Evolutionary conservation across 805 yeast species (phyloP).

Genomic region (Yamadazyma kitorensis): DNA sequence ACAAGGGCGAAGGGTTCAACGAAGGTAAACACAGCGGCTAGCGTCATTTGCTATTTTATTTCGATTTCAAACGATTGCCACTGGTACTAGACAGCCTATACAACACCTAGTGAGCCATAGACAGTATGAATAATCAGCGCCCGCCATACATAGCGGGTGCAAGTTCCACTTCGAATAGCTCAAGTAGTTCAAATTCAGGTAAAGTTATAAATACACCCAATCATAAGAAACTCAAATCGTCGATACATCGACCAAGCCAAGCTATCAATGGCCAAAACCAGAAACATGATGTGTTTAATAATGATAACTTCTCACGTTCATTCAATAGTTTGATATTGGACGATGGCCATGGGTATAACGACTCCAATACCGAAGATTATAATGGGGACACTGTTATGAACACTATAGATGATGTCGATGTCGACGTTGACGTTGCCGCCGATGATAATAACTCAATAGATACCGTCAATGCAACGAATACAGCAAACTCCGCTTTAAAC

Average conservation of each 20-base stretch:
- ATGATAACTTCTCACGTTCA: conserved; percentile 39
- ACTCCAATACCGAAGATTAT: neutral
- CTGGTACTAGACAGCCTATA: too few relatives aligned
- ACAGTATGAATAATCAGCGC: conserved; percentile 19
- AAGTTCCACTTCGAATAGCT: neutral
- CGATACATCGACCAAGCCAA: neutral
- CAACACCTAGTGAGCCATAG: too few relatives aligned
- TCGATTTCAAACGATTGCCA: too few relatives aligned
- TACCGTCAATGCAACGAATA: neutral
- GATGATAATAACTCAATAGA: too few relatives aligned
- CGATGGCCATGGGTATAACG: neutral
- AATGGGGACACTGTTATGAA: neutral
- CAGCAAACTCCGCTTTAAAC: conserved; percentile 1
- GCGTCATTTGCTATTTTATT: too few relatives aligned
- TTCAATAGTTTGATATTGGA: conserved; percentile 39
- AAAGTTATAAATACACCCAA: conserved; percentile 6
- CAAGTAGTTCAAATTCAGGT: conserved; percentile 1
- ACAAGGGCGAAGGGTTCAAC: too few relatives aligned
- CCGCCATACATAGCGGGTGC: conserved; percentile 25
- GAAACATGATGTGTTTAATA: conserved; percentile 24
- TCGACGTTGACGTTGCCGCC: neutral
- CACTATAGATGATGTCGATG: conserved; percentile 2
- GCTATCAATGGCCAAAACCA: neutral
- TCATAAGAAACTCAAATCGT: conserved; percentile 3
- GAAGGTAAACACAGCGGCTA: too few relatives aligned